Conservation (phyloP, 176 grass and related monocot species). For the Poa annua region DNA sequence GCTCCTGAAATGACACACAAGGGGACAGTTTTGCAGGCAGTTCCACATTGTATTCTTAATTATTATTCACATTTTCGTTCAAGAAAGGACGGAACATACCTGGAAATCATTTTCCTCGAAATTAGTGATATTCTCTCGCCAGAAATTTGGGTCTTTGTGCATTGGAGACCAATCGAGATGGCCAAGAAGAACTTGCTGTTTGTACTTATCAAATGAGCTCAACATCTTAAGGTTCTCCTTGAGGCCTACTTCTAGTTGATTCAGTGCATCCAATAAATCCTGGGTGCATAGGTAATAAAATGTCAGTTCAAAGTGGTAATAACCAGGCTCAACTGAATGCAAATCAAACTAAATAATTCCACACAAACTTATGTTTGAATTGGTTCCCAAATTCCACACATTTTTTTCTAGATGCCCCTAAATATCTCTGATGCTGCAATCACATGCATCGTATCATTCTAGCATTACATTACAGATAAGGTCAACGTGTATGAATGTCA, state of each 20-base stretch:
- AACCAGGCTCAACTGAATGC: conserved; percentile 22
- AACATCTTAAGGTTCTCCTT: conserved; percentile 84
- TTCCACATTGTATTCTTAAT: conserved; percentile 8
- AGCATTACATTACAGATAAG: background rate
- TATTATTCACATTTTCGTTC: background rate
- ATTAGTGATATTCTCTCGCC: conserved; percentile 93
- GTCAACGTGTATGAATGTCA: background rate
- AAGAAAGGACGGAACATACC: conserved; percentile 52
- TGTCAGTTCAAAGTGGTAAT: conserved; percentile 16
- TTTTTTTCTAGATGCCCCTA: background rate
- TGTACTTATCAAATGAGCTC: conserved; percentile 98
- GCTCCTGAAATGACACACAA: background rate
- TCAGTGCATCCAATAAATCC: conserved; percentile 94
- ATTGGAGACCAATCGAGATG: conserved; percentile 98
- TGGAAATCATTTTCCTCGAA: conserved; percentile 99
- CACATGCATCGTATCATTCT: background rate
- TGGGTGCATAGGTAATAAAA: conserved; percentile 40
- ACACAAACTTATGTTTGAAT: conserved; percentile 3
- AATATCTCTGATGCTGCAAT: background rate
- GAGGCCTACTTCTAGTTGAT: conserved; percentile 84
- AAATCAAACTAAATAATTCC: conserved; percentile 17
- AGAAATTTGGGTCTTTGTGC: conserved; percentile 96
- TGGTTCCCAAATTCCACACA: background rate
- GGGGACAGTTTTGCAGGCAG: background rate
- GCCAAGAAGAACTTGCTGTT: conserved; percentile 94